Base-by-base conservation (phyloP, 225 moss, liverwort and hornwort genomes). In the Marchantia polymorpha region DNA sequence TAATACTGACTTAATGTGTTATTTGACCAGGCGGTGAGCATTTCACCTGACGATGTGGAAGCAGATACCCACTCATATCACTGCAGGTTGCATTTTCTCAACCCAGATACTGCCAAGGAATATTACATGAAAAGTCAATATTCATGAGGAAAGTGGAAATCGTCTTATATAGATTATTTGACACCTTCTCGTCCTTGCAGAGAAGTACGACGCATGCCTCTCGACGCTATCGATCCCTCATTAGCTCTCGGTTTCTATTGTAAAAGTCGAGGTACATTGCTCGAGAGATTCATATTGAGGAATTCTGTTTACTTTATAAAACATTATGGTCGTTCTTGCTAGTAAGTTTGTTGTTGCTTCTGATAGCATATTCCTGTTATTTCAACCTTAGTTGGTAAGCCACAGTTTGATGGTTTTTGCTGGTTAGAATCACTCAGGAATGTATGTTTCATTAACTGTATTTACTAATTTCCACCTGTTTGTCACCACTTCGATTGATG, bases 201-300 rank as follows among this genome's bases (percentile, higher is more conserved):
- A 86, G 84, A 89, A 82, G 92, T 92, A 66, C 90, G 95, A 77
- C 89, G 91, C 81, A 93, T 99, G 85, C 92, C 93, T 17, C 80
- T 99, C 67, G 99, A 99, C 51, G 85, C 92, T 55, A 94, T 99
- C 54, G 99, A 99, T 86, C 93, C 95, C 46, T 99, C 99, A 29
- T 90, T 99, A 75, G 93, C 94, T 54, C 93, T 99, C 80, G 99
- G 99, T 10, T 99, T 99, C 82, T 99, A 99, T 72, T 99, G 99
- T 82, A 89, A 88, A 83, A 81, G 91, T 76, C 85, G 88, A 77
- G 93, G 96, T 96, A 87, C 27, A 81, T 29, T 51, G 56, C 25
- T 8, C 0, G 30, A 20, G 10, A 17, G 58, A 8, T 74, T 17
- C 15, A 26, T 13, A 12, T 65, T 0, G 29, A 50, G 71, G 7